Percentiles rank a stretch among this genome's conserved stretches.
These are phyloP conservation scores for Euphorbia peplus DNA, from an alignment of 345 rosid species.

Conservation along the genomic window DNA sequence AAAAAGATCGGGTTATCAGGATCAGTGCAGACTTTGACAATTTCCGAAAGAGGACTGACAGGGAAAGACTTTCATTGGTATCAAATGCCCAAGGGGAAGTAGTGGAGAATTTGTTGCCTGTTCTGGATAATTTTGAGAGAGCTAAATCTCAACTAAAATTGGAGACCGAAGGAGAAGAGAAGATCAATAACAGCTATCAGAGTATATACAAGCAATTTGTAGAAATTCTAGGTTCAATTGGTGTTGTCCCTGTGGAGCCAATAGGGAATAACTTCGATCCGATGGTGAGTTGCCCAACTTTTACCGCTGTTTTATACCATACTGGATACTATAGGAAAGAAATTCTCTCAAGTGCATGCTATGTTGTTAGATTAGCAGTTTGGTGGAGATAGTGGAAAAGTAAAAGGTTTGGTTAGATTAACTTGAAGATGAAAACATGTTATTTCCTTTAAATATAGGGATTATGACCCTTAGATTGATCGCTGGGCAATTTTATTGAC, in stretches of 20 bases:
- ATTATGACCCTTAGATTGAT: background rate
- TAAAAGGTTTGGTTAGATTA: background rate
- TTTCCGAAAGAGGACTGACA: slow-evolving; percentile 90
- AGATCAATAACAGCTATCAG: slow-evolving; percentile 83
- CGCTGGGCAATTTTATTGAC: background rate
- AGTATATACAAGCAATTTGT: slow-evolving; percentile 85
- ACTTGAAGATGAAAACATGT: background rate
- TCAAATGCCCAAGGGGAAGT: slow-evolving; percentile 92
- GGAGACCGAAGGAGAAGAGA: slow-evolving; percentile 88
- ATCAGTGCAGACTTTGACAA: slow-evolving; percentile 94
- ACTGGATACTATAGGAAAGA: too few relatives aligned
- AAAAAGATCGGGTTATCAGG: slow-evolving; percentile 74
- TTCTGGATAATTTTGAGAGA: slow-evolving; percentile 94
- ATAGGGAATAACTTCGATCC: slow-evolving; percentile 88
- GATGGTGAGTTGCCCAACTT: slow-evolving; percentile 56
- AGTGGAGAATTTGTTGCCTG: slow-evolving; percentile 69
- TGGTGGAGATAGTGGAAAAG: background rate
- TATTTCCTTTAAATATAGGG: background rate
- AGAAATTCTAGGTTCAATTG: slow-evolving; percentile 72
- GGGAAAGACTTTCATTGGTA: slow-evolving; percentile 76
- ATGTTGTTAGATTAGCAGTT: background rate
- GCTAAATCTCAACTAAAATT: slow-evolving; percentile 84
- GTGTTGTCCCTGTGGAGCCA: slow-evolving; percentile 81
- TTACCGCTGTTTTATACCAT: slow-evolving; percentile 12
- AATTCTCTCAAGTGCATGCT: background rate